phyloP scores from a whole-genome alignment of 164 flowering plant species.

The Vitis amurensis region DNA sequence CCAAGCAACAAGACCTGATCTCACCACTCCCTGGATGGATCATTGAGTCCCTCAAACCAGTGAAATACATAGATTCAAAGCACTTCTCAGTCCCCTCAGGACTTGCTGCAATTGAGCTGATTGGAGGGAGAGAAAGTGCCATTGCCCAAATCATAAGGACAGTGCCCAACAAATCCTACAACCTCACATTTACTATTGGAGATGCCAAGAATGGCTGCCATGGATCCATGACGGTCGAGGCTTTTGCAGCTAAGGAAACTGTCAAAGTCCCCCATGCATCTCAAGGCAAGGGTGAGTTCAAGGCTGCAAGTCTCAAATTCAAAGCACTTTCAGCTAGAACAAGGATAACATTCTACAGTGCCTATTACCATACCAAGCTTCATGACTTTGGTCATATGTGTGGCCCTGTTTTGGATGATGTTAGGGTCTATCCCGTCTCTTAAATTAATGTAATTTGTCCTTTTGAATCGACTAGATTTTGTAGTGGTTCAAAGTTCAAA shows the following conservation, averaged over 20 bases:
- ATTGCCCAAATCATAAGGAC: slow-evolving; percentile 51
- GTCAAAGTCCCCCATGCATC: slow-evolving; percentile 32
- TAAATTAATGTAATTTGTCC: background rate
- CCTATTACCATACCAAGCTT: slow-evolving; percentile 39
- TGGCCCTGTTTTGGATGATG: slow-evolving; percentile 46
- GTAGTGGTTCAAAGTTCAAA: too few relatives aligned
- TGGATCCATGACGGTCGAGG: slow-evolving; percentile 49
- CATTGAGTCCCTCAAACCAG: slow-evolving; percentile 45
- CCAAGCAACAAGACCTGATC: slow-evolving; percentile 27
- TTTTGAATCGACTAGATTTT: too few relatives aligned
- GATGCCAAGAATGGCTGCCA: slow-evolving; percentile 51
- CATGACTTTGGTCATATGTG: slow-evolving; percentile 45
- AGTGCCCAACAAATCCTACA: slow-evolving; percentile 29
- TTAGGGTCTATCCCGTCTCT: slow-evolving; percentile 16
- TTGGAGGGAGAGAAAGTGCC: slow-evolving; percentile 53
- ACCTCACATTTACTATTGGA: slow-evolving; percentile 41
- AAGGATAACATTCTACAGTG: slow-evolving; percentile 41
- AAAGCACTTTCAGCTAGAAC: slow-evolving; percentile 30
- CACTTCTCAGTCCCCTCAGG: slow-evolving; percentile 46
- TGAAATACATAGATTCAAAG: slow-evolving; percentile 42
- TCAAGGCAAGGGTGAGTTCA: slow-evolving; percentile 35
- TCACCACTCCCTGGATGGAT: slow-evolving; percentile 60
- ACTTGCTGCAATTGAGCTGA: slow-evolving; percentile 35
- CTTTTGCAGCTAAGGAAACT: slow-evolving; percentile 34
- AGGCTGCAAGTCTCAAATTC: slow-evolving; percentile 28